Conservation (phyloP, 2,329 filamentous ascomycete species). For the Ascochyta fabae region DNA sequence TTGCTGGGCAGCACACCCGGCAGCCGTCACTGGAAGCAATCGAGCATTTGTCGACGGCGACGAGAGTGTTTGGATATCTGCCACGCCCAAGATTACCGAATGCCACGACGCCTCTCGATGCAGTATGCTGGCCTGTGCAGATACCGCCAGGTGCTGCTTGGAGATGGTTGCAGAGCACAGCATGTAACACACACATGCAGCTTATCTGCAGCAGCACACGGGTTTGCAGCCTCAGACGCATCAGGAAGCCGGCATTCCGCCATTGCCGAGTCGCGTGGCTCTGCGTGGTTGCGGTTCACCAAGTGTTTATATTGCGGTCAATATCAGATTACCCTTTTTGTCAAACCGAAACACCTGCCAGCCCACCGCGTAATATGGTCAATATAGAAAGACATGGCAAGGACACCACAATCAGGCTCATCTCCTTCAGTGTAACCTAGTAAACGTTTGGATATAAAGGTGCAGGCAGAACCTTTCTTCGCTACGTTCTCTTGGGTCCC, state of each 20-base stretch:
- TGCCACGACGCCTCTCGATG: background rate
- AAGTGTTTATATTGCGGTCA: slow-evolving; percentile 26
- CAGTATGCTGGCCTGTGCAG: background rate
- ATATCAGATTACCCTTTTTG: slow-evolving; percentile 32
- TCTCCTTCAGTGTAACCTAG: slow-evolving; percentile 10
- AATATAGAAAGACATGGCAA: slow-evolving; percentile 24
- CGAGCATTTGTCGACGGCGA: background rate
- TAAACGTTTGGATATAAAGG: slow-evolving; percentile 12
- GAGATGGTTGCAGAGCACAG: background rate
- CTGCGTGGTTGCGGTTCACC: slow-evolving; percentile 1
- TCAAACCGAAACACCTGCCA: slow-evolving; percentile 23
- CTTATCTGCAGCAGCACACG: background rate
- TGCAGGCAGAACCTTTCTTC: background rate
- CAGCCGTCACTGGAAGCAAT: background rate
- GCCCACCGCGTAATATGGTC: slow-evolving; percentile 31
- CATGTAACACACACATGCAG: too few species aligned
- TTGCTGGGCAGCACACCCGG: background rate
- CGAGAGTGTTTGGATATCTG: background rate
- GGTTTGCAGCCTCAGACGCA: background rate
- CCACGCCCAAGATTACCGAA: background rate
- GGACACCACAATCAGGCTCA: slow-evolving; percentile 8
- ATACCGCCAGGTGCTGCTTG: background rate
- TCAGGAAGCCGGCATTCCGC: slow-evolving; percentile 20
- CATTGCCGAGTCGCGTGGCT: slow-evolving; percentile 31
- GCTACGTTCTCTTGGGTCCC: background rate